Conservation (phyloP, 805 yeast species). For the Metschnikowia drakensbergensis region DNA sequence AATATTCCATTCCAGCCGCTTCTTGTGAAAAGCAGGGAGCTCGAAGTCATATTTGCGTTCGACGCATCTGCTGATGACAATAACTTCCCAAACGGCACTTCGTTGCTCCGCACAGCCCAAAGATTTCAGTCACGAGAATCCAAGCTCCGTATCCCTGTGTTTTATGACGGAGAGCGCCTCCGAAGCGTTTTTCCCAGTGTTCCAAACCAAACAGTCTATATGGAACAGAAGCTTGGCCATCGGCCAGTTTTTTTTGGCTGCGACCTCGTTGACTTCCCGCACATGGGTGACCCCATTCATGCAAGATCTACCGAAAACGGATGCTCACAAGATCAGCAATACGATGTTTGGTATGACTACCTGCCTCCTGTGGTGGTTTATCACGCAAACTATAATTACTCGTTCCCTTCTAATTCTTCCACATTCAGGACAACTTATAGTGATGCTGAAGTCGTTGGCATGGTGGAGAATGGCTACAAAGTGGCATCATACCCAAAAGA, state of each 20-base stretch:
- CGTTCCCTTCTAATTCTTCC: slow-evolving; percentile 50
- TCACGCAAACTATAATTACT: slow-evolving; percentile 41
- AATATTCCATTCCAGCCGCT: slow-evolving; percentile 47
- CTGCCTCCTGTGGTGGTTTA: slow-evolving; percentile 56
- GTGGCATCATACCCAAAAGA: slow-evolving; percentile 47
- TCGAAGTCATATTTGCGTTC: slow-evolving; percentile 39
- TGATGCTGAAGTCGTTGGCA: slow-evolving; percentile 36
- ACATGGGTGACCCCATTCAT: not conserved
- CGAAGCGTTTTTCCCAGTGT: slow-evolving; percentile 30
- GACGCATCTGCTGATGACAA: slow-evolving; percentile 48
- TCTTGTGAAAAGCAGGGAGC: slow-evolving; percentile 29
- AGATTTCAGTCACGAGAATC: slow-evolving; percentile 25
- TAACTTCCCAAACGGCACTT: slow-evolving; percentile 61
- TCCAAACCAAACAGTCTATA: slow-evolving; percentile 28
- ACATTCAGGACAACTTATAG: slow-evolving; percentile 55
- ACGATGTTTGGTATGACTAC: slow-evolving; percentile 17
- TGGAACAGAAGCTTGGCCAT: slow-evolving; percentile 17
- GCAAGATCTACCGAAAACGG: not conserved
- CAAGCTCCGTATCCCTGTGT: slow-evolving; percentile 7
- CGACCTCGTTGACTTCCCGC: slow-evolving; percentile 32
- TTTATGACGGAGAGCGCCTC: not conserved
- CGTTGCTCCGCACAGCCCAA: slow-evolving; percentile 37
- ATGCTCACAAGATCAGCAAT: not conserved
- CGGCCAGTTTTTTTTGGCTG: slow-evolving; percentile 44
- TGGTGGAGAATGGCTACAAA: slow-evolving; percentile 51